Evolutionary conservation across 179 eudicot species (phyloP).

Genomic region (Carnegiea gigantea): DNA sequence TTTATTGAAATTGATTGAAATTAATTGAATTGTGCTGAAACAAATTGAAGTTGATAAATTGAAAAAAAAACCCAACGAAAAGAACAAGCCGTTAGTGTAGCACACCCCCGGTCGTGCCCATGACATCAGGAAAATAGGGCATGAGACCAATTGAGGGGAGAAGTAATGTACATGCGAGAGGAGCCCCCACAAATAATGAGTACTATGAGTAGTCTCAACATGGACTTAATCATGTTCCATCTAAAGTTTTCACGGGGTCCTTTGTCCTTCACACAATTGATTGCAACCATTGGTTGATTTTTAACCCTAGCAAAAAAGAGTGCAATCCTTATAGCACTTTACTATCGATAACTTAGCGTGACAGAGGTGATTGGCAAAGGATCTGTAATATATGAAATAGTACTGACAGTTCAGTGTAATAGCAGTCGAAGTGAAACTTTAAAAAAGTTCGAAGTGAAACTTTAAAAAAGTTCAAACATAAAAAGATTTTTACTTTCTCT

Average conservation of each 20-base stretch:
- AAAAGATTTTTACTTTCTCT: no score
- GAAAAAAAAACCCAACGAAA: no score
- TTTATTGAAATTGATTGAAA: no score
- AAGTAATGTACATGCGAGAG: not conserved
- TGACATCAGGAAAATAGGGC: not conserved
- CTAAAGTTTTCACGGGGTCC: conserved; percentile 3
- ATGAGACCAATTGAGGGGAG: not conserved
- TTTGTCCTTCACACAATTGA: conserved; percentile 1
- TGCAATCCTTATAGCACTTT: not conserved
- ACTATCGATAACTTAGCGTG: not conserved
- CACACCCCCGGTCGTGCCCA: not conserved
- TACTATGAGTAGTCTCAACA: conserved; percentile 3
- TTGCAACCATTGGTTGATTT: not conserved
- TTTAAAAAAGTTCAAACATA: no score
- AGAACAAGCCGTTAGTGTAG: no score
- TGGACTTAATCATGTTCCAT: not conserved
- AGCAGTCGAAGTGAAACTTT: not conserved
- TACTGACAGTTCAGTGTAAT: not conserved
- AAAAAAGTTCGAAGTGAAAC: not conserved
- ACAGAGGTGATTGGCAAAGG: not conserved
- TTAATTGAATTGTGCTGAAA: no score
- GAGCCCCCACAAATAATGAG: not conserved
- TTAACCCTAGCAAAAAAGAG: not conserved
- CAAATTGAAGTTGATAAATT: no score
- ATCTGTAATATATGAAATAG: not conserved